Evolutionary conservation across 331 rosid species (phyloP).

Genomic region (Arachis monticola): DNA sequence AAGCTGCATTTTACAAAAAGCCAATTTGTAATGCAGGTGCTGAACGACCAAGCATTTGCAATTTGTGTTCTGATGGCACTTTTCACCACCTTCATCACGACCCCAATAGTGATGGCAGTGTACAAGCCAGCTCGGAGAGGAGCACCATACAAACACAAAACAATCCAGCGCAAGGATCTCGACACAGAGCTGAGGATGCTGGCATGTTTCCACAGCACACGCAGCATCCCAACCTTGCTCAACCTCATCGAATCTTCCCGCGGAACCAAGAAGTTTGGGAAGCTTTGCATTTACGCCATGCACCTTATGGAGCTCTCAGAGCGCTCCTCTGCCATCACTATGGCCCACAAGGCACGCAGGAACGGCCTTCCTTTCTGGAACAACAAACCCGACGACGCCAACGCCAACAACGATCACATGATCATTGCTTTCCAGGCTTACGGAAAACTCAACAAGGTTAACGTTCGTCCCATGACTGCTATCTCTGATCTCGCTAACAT

Average conservation of each 20-base stretch:
- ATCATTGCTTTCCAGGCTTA: constrained; percentile 79
- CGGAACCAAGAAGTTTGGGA: constrained; percentile 59
- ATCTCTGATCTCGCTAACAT: constrained; percentile 63
- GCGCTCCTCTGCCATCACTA: constrained; percentile 80
- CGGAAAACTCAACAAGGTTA: constrained; percentile 59
- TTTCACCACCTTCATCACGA: constrained; percentile 82
- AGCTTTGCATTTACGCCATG: constrained; percentile 75
- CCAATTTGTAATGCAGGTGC: constrained; percentile 48
- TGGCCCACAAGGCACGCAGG: constrained; percentile 80
- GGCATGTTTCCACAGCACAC: constrained; percentile 75
- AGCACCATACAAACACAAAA: constrained; percentile 64
- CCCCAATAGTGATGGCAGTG: constrained; percentile 68
- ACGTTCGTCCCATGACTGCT: constrained; percentile 76
- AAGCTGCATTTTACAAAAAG: too few species aligned
- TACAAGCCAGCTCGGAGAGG: constrained; percentile 74
- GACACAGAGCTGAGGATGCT: constrained; percentile 65
- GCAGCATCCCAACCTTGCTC: constrained; percentile 67
- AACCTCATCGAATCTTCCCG: constrained; percentile 71
- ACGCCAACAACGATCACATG: constrained; percentile 45
- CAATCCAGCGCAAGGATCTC: constrained; percentile 46
- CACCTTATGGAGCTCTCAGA: constrained; percentile 85
- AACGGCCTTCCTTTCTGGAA: constrained; percentile 86
- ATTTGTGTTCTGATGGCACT: constrained; percentile 84
- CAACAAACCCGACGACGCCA: constrained; percentile 35
- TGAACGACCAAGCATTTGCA: constrained; percentile 81